These are phyloP conservation scores for Bacterosira constricta DNA, from an alignment of 108 stramenopile species.

Conservation along the genomic window DNA sequence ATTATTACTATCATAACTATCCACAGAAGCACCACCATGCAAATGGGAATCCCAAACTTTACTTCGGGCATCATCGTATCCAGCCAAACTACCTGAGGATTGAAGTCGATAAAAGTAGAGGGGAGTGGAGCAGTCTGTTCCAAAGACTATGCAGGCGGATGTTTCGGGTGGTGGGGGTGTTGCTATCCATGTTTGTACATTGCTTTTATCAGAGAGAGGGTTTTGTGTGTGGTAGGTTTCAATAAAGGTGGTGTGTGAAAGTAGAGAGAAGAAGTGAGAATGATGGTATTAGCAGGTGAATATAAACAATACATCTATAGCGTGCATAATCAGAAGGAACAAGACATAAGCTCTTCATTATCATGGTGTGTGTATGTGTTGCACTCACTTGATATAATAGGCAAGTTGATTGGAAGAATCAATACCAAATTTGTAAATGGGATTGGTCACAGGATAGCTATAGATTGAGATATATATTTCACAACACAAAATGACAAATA, in stretches of 20 bases:
- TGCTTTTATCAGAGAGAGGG: not conserved
- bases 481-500: not conserved
- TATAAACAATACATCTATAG: not conserved
- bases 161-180: not conserved
- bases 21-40: conserved; percentile 11
- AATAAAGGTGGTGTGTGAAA: too few relatives aligned
- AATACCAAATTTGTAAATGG: conserved; percentile 15
- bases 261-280: too few relatives aligned
- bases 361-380: too few relatives aligned
- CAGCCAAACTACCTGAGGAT: conserved; percentile 10
- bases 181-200: conserved; percentile 4
- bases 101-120: conserved; percentile 1
- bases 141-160: conserved; percentile 12
- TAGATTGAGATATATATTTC: not conserved
- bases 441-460: not conserved
- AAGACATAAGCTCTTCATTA: too few relatives aligned
- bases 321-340: not conserved
- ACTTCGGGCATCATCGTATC: conserved; percentile 7
- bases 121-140: not conserved
- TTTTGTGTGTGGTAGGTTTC: not conserved
- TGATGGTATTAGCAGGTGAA: not conserved
- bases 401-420: not conserved
- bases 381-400: conserved; percentile 18
- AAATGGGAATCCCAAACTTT: conserved; percentile 34
- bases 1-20: not conserved